Evolutionary conservation across 169 alveolate species (phyloP), one percentile per base, ranked within the genome.

Genomic region (Haemoproteus tartakovskyi): DNA sequence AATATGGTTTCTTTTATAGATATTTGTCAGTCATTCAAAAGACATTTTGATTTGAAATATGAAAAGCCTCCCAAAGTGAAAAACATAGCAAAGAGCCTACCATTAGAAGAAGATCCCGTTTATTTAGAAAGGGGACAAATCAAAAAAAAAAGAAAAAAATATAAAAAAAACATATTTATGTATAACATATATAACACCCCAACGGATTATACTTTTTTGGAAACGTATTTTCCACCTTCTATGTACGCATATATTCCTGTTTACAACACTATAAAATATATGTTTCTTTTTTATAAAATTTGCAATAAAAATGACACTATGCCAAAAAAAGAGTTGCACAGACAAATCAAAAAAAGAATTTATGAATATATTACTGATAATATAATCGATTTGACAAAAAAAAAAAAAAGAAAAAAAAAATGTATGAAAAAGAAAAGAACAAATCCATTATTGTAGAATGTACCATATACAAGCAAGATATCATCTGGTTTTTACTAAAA

Each of bases 401-500:
- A 38, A 46, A 29, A 0, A 46, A 46, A 9, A 33, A 33, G 5
- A 26, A 21, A 8, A 37, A 48, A 16, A 9, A 54, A 24, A 54
- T 29, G 45, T 18, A 27, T 24, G 18, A 56, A 33, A 18, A 54
- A 54, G 57, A 56, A n/a, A 47, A 37, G n/a, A 56, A 45, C 11
- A 21, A 14, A 26, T 74, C 84, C 2, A 27, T 57, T 27, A 26
- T 9, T 56, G 62, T 57, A 56, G n/a, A 19, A 30, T 74, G 74
- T 40, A 30, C 61, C 16, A 43, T 46, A 26, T 36, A 74, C 37
- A 74, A 56, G 59, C 54, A 74, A 57, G 84, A 74, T 37, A 74
- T 74, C 3, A 29, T 74, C 21, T 74, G 84, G 84, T 74, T 74
- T 74, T 56, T 74, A 30, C 18, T 74, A 57, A 54, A 78, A 74